These are phyloP conservation scores for Phytophthora nicotianae DNA, from an alignment of 352 stramenopile species.

Conservation along the genomic window DNA sequence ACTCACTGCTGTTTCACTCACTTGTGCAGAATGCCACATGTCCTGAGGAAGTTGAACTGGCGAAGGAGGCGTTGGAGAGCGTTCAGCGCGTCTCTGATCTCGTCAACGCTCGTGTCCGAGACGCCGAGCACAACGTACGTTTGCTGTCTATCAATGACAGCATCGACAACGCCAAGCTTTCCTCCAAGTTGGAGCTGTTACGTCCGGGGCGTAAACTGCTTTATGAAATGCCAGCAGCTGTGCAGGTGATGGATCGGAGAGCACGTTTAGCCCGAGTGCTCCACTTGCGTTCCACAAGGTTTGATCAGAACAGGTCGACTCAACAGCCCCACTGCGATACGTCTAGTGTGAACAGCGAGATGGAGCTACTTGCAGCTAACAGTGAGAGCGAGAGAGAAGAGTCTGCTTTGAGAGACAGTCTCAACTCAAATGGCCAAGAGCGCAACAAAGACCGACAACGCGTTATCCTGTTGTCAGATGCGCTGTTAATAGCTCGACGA, in stretches of 20 bases:
- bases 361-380: slow-evolving; percentile 25
- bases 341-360: slow-evolving; percentile 25
- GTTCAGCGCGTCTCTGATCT: slow-evolving; percentile 57
- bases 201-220: slow-evolving; percentile 57
- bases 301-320: not conserved
- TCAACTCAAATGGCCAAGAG: slow-evolving; percentile 23
- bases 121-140: slow-evolving; percentile 64
- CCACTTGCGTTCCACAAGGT: slow-evolving; percentile 13
- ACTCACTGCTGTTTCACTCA: slow-evolving; percentile 62
- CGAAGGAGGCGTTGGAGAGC: slow-evolving; percentile 45
- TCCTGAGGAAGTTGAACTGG: slow-evolving; percentile 35
- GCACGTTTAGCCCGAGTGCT: slow-evolving; percentile 20
- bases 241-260: slow-evolving; percentile 34
- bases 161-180: slow-evolving; percentile 38
- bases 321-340: slow-evolving; percentile 14
- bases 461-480: slow-evolving; percentile 70
- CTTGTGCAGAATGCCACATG: slow-evolving; percentile 43
- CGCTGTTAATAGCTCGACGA: slow-evolving; percentile 65
- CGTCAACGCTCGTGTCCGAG: slow-evolving; percentile 70
- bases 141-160: slow-evolving; percentile 49
- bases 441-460: slow-evolving; percentile 39
- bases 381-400: slow-evolving; percentile 17
- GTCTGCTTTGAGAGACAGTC: slow-evolving; percentile 26
- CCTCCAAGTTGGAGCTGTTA: slow-evolving; percentile 46
- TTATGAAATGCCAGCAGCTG: slow-evolving; percentile 39